phyloP scores from a whole-genome alignment of 352 stramenopile species.

The Pythium folliculosum region DNA sequence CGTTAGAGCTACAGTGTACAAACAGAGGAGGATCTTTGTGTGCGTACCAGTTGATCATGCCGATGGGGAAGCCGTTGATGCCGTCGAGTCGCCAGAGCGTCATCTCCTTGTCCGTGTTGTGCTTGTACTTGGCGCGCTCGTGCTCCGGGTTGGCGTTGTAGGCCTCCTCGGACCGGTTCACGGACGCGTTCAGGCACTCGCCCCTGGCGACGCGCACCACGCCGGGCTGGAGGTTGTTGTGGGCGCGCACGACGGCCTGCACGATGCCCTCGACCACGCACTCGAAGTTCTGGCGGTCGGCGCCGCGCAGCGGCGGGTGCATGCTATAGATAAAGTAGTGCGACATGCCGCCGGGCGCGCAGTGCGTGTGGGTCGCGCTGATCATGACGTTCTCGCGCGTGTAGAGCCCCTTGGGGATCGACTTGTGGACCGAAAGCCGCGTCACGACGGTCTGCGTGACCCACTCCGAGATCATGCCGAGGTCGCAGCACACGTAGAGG shows the following conservation, averaged over 20 bases:
- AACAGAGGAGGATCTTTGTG: too few relatives aligned
- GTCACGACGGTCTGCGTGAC: constrained; percentile 81
- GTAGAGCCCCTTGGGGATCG: constrained; percentile 50
- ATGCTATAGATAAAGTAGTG: constrained; percentile 93
- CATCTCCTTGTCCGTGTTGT: constrained; percentile 94
- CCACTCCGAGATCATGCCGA: constrained; percentile 89
- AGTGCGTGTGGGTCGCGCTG: constrained; percentile 93
- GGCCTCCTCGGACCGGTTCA: constrained; percentile 89
- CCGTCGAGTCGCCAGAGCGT: constrained; percentile 87
- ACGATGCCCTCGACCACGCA: constrained; percentile 90
- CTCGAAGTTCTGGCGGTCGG: constrained; percentile 87
- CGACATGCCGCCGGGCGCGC: constrained; percentile 85
- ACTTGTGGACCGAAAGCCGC: constrained; percentile 51
- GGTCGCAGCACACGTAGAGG: constrained; percentile 88
- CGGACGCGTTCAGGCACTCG: constrained; percentile 72
- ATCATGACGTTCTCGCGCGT: constrained; percentile 83
- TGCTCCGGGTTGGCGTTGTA: constrained; percentile 88
- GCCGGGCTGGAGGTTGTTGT: constrained; percentile 70
- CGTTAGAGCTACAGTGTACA: too few relatives aligned
- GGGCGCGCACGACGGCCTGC: constrained; percentile 73
- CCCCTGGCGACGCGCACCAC: constrained; percentile 65
- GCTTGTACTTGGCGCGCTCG: constrained; percentile 76
- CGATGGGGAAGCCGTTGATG: constrained; percentile 78
- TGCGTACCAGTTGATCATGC: constrained; percentile 90
- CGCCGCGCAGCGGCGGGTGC: constrained; percentile 70